Evolutionary conservation across 805 yeast genomes (phyloP).

Genomic region (Candida arabinofermentans): DNA sequence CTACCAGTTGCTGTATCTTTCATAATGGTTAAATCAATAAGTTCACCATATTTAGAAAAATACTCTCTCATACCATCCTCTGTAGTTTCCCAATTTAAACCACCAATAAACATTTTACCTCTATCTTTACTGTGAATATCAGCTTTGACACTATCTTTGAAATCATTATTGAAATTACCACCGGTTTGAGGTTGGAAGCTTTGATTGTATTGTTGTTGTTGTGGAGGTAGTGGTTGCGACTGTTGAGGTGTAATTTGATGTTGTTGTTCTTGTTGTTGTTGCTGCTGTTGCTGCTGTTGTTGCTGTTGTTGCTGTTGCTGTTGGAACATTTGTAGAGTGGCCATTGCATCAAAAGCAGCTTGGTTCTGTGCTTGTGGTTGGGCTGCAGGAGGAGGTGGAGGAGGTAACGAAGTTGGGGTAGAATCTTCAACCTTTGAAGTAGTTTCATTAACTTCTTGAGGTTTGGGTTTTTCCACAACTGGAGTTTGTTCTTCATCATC

Average conservation of each 20-base stretch:
- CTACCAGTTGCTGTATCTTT: slow-evolving; percentile 82
- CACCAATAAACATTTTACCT: slow-evolving; percentile 94
- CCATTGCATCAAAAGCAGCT: slow-evolving; percentile 1
- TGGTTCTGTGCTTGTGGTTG: slow-evolving; percentile 6
- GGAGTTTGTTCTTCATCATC: slow-evolving; percentile 25
- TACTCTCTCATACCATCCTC: slow-evolving; percentile 82
- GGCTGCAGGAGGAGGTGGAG: slow-evolving; percentile 8
- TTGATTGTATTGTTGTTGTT: slow-evolving; percentile 8
- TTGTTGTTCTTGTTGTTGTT: slow-evolving; percentile 8
- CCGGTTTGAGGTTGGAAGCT: no score
- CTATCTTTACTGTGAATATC: slow-evolving; percentile 60
- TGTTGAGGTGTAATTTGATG: slow-evolving; percentile 10
- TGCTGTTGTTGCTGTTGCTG: slow-evolving; percentile 9
- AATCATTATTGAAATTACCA: slow-evolving; percentile 7
- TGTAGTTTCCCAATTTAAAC: slow-evolving; percentile 96
- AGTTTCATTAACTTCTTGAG: slow-evolving; percentile 3
- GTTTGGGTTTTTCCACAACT: slow-evolving; percentile 4
- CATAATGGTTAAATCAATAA: slow-evolving; percentile 87
- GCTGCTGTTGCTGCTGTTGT: slow-evolving; percentile 10
- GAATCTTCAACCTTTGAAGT: slow-evolving; percentile 5
- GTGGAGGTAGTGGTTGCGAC: slow-evolving; percentile 19
- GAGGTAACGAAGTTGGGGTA: background rate
- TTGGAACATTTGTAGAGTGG: slow-evolving; percentile 34
- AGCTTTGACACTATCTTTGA: slow-evolving; percentile 35
- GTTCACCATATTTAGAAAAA: slow-evolving; percentile 85